These are phyloP conservation scores for Neurospora cerealis DNA, from an alignment of 495 filamentous ascomycete species.

Conservation along the genomic window DNA sequence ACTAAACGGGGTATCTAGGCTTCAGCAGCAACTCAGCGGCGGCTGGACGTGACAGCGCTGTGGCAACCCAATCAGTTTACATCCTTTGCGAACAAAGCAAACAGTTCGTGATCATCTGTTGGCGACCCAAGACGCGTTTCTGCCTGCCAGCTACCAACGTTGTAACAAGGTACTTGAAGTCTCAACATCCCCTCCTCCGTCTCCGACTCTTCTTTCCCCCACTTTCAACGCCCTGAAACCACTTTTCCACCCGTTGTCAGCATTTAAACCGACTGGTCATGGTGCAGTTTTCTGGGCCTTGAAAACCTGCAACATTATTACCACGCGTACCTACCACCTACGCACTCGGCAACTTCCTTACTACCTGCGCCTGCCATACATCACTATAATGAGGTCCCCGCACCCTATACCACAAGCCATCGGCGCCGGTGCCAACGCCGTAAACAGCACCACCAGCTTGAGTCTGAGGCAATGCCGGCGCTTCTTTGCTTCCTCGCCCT, in stretches of 20 bases:
- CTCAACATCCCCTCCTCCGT: background rate
- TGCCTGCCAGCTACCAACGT: background rate
- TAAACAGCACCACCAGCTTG: background rate
- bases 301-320: background rate
- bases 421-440: background rate
- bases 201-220: background rate
- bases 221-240: background rate
- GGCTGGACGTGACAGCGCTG: background rate
- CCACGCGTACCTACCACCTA: background rate
- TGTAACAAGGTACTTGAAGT: background rate
- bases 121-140: background rate
- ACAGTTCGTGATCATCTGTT: background rate
- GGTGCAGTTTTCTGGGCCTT: background rate
- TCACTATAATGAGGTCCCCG: background rate
- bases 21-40: background rate
- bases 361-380: background rate
- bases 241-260: background rate
- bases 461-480: conserved; percentile 1
- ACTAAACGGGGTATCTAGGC: background rate
- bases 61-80: background rate
- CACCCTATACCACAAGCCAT: background rate
- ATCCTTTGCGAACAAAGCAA: background rate
- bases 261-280: background rate
- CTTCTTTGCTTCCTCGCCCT: background rate
- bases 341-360: background rate